Evolutionary conservation across 2,329 filamentous ascomycete species (phyloP).

Genomic region (Cercospora canescens): DNA sequence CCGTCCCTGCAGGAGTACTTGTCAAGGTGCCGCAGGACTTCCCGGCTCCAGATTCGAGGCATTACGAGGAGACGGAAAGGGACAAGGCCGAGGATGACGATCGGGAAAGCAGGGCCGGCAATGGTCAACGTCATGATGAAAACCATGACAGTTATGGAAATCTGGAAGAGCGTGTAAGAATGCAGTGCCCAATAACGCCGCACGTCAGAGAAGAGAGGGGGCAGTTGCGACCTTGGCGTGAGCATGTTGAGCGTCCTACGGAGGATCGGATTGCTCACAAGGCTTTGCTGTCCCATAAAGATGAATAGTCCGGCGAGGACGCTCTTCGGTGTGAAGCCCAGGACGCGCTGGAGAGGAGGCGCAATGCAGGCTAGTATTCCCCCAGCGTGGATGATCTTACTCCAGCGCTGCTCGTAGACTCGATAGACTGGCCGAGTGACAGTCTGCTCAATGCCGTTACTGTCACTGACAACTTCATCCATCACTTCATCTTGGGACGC

Average conservation of each 20-base stretch:
- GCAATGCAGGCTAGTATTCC: slow-evolving; percentile 62
- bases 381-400: slow-evolving; percentile 59
- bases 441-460: slow-evolving; percentile 38
- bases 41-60: slow-evolving; percentile 60
- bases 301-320: slow-evolving; percentile 66
- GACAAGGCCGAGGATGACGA: slow-evolving; percentile 65
- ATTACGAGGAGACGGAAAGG: slow-evolving; percentile 62
- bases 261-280: slow-evolving; percentile 64
- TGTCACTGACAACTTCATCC: slow-evolving; percentile 40
- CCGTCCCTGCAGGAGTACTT: slow-evolving; percentile 43
- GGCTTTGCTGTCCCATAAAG: slow-evolving; percentile 68
- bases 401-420: slow-evolving; percentile 67
- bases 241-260: slow-evolving; percentile 59
- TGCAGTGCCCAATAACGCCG: slow-evolving; percentile 56
- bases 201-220: slow-evolving; percentile 27
- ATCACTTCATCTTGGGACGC: slow-evolving; percentile 43
- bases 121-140: slow-evolving; percentile 64
- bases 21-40: slow-evolving; percentile 57
- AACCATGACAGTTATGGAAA: slow-evolving; percentile 58
- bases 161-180: slow-evolving; percentile 59
- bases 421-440: slow-evolving; percentile 41
- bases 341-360: slow-evolving; percentile 63
- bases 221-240: slow-evolving; percentile 48
- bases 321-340: slow-evolving; percentile 64
- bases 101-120: slow-evolving; percentile 62